A percentile compares a stretch with the other conserved stretches of the same genome.
Conservation (phyloP, 2,329 filamentous ascomycete genomes). For the Neofusicoccum umdonicola region DNA sequence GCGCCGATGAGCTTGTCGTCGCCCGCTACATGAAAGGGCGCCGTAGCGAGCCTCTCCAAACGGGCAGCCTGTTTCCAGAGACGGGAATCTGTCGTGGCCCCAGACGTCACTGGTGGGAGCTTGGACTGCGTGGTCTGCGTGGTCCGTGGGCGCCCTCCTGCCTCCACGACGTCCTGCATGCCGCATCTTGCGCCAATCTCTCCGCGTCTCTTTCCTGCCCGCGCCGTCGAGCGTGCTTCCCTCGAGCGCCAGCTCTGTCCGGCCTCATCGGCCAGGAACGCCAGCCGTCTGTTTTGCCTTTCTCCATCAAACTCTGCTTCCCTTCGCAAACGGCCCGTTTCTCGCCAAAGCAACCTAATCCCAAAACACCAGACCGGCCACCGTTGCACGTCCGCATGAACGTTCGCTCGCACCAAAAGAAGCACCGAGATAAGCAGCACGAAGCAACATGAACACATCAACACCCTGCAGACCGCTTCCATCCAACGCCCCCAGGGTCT, state of each 20-base stretch:
- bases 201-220: neutral
- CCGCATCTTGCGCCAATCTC: neutral
- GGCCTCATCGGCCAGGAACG: neutral
- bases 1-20: neutral
- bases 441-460: neutral
- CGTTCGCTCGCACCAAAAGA: neutral
- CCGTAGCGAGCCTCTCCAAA: neutral
- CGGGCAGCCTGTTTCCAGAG: neutral
- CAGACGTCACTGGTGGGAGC: neutral
- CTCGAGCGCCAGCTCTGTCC: neutral
- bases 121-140: neutral
- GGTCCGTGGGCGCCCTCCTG: neutral
- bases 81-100: neutral
- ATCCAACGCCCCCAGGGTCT: neutral
- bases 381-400: constrained; percentile 2
- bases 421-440: neutral
- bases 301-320: neutral
- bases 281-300: neutral
- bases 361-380: constrained; percentile 7
- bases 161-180: neutral
- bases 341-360: neutral
- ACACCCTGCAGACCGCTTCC: neutral
- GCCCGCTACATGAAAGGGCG: neutral
- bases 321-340: neutral
- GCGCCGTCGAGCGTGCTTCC: neutral